Conservation (phyloP, 2,329 filamentous ascomycete genomes). For the Neophaeococcomyces aloes region DNA sequence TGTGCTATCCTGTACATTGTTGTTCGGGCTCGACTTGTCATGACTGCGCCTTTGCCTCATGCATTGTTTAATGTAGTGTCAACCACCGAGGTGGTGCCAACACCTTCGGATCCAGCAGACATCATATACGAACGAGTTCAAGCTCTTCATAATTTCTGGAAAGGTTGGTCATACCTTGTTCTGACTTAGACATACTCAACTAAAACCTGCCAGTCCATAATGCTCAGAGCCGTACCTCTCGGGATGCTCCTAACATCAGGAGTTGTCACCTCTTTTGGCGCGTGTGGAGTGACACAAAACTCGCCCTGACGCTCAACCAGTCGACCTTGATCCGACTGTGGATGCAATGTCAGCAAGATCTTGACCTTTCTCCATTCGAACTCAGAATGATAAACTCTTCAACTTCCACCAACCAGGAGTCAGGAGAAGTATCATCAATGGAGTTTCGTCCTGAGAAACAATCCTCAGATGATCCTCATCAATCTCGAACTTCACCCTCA, state of each 20-base stretch:
- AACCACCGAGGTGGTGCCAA: constrained; percentile 29
- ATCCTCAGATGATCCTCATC: neutral
- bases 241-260: constrained; percentile 32
- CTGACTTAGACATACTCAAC: constrained; percentile 11
- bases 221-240: constrained; percentile 34
- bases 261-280: constrained; percentile 46
- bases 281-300: constrained; percentile 36
- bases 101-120: constrained; percentile 29
- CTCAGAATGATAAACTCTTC: constrained; percentile 4
- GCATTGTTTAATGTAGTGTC: constrained; percentile 33
- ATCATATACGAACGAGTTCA: constrained; percentile 28
- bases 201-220: constrained; percentile 33
- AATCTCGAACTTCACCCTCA: neutral
- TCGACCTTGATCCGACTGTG: constrained; percentile 35
- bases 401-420: neutral
- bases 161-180: constrained; percentile 30
- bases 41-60: constrained; percentile 32
- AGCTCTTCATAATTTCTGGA: constrained; percentile 37
- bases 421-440: neutral
- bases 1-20: neutral
- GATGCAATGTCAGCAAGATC: constrained; percentile 14
- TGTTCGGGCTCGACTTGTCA: constrained; percentile 15
- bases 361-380: constrained; percentile 30
- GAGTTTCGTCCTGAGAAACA: neutral
- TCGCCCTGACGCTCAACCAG: constrained; percentile 30